phyloP scores from a whole-genome alignment of 2,329 filamentous ascomycete species.

The Hirsutella minnesotensis region DNA sequence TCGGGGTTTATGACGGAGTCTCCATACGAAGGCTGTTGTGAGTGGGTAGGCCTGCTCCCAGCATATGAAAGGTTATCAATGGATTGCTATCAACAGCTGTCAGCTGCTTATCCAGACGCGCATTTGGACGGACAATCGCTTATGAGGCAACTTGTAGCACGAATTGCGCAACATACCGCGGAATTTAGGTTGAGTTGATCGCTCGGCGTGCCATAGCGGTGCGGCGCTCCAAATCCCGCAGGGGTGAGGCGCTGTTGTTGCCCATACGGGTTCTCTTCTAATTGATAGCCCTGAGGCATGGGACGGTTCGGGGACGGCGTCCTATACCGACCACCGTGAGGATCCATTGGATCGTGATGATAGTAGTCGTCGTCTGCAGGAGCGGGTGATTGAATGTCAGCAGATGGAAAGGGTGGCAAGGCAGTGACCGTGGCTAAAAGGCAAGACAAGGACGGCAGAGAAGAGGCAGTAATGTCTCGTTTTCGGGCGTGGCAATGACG shows the following conservation, averaged over 20 bases:
- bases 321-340: slow-evolving; percentile 37
- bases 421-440: background rate
- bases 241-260: slow-evolving; percentile 27
- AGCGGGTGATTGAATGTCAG: slow-evolving; percentile 10
- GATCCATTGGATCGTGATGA: slow-evolving; percentile 49
- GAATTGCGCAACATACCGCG: slow-evolving; percentile 46
- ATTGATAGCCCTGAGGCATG: slow-evolving; percentile 63
- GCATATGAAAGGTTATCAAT: slow-evolving; percentile 36
- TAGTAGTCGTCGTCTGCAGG: slow-evolving; percentile 47
- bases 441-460: background rate
- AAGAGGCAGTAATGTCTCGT: background rate
- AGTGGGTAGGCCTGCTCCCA: slow-evolving; percentile 17
- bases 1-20: slow-evolving; percentile 74
- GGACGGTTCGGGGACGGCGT: slow-evolving; percentile 70
- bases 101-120: background rate
- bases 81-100: slow-evolving; percentile 31
- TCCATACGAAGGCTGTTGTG: slow-evolving; percentile 28
- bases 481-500: background rate
- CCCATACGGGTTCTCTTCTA: slow-evolving; percentile 69
- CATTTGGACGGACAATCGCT: no score
- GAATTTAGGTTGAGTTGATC: slow-evolving; percentile 77
- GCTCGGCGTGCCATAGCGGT: slow-evolving; percentile 45
- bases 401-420: background rate
- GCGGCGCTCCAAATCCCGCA: slow-evolving; percentile 5
- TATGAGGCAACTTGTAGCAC: background rate